Evolutionary conservation across 2,329 filamentous ascomycete species (phyloP).

Genomic region (Xylariaceae sp.): DNA sequence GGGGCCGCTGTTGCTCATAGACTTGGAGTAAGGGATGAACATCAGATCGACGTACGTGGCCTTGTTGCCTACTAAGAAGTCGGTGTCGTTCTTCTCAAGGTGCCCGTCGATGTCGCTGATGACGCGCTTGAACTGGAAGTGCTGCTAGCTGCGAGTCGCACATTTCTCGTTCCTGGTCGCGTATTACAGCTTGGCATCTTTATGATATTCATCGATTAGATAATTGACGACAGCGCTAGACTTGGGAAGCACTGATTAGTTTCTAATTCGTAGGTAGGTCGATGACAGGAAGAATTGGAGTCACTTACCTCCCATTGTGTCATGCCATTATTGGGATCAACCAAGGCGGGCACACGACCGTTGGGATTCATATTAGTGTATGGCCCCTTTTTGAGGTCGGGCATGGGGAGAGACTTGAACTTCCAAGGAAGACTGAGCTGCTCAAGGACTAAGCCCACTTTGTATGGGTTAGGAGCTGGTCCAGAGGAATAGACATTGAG

Average conservation of each 20-base stretch:
- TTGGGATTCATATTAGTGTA: conserved; percentile 32
- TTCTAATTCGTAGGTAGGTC: neutral
- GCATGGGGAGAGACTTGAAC: conserved; percentile 21
- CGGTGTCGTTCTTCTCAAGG: conserved; percentile 8
- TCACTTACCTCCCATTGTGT: conserved; percentile 45
- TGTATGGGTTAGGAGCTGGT: conserved; percentile 9
- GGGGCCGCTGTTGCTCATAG: neutral
- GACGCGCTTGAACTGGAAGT: conserved; percentile 43
- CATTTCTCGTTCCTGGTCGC: conserved; percentile 41
- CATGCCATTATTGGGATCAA: conserved; percentile 52
- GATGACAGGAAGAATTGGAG: neutral
- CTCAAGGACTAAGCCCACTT: conserved; percentile 29
- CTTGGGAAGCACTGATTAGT: conserved; percentile 30
- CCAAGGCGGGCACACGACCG: conserved; percentile 43
- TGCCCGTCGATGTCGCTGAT: conserved; percentile 15
- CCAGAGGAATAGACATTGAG: conserved; percentile 10
- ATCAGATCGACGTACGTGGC: conserved; percentile 28
- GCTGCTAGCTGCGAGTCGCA: conserved; percentile 46
- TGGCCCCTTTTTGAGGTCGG: conserved; percentile 29
- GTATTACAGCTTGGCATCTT: conserved; percentile 44
- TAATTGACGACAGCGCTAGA: conserved; percentile 54
- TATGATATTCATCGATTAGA: conserved; percentile 38
- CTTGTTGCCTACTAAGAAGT: conserved; percentile 29
- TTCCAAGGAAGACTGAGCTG: conserved; percentile 30
- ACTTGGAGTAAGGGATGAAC: conserved; percentile 23